Conservation (phyloP, 106 monocot genomes). For the Dioscorea dumetorum region DNA sequence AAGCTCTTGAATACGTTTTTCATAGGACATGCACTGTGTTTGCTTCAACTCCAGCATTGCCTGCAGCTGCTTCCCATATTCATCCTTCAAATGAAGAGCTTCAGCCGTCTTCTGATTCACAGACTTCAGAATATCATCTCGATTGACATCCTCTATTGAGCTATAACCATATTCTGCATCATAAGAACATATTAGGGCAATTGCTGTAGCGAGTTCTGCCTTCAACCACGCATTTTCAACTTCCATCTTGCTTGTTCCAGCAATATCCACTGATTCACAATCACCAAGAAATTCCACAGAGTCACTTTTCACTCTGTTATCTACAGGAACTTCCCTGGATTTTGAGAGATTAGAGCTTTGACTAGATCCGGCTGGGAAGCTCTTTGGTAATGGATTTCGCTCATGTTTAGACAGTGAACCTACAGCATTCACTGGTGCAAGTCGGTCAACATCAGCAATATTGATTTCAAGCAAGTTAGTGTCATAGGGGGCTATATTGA, state of each 20-base stretch:
- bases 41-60: conserved; percentile 59
- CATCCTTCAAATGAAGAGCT: conserved; percentile 75
- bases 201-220: conserved; percentile 84
- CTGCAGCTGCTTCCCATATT: conserved; percentile 71
- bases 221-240: conserved; percentile 93
- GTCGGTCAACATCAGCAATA: conserved; percentile 67
- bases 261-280: conserved; percentile 50
- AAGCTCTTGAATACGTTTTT: conserved; percentile 84
- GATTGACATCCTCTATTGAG: conserved; percentile 38
- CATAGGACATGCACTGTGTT: conserved; percentile 57
- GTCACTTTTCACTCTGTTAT: conserved; percentile 30
- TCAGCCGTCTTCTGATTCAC: conserved; percentile 73
- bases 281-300: conserved; percentile 33
- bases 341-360: conserved; percentile 28
- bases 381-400: conserved; percentile 15
- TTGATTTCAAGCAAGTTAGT: conserved; percentile 70
- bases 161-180: conserved; percentile 64
- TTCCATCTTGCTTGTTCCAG: conserved; percentile 92
- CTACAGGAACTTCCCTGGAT: conserved; percentile 30
- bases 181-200: conserved; percentile 68
- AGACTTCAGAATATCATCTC: conserved; percentile 34
- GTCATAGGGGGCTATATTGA: conserved; percentile 83
- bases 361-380: conserved; percentile 12
- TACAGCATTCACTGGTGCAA: conserved; percentile 45
- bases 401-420: conserved; percentile 36